Conservation (phyloP, 345 rosid species). For the Moricandia arvensis region DNA sequence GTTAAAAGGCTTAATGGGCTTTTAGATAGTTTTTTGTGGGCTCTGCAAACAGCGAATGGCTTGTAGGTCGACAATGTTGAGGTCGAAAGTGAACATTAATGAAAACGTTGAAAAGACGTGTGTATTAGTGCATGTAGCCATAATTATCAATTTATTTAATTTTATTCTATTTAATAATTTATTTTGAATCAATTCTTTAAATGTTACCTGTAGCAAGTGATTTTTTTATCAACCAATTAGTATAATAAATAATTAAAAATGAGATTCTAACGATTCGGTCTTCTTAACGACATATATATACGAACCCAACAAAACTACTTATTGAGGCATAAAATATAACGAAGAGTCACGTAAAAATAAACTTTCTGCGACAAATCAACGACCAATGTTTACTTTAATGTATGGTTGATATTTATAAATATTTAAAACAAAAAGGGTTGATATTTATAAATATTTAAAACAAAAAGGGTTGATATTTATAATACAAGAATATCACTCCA, state of each 20-base stretch:
- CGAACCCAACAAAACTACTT: constrained; percentile 8
- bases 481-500: background rate
- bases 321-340: background rate
- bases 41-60: no score
- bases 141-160: no score
- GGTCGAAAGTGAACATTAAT: background rate
- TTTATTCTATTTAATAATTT: constrained; percentile 19
- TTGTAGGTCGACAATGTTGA: background rate
- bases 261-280: background rate
- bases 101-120: background rate
- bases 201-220: background rate
- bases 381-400: constrained; percentile 8
- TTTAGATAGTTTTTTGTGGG: no score
- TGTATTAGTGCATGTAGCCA: background rate
- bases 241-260: background rate
- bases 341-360: background rate
- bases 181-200: background rate
- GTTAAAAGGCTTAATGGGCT: background rate
- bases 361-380: background rate
- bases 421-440: no score
- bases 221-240: background rate
- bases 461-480: background rate
- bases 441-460: no score
- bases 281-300: background rate
- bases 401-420: background rate